Percentiles rank a stretch among this genome's conserved stretches.
These are phyloP conservation scores for Handroanthus guayacan DNA, from an alignment of 257 asterid genomes.

Conservation along the genomic window DNA sequence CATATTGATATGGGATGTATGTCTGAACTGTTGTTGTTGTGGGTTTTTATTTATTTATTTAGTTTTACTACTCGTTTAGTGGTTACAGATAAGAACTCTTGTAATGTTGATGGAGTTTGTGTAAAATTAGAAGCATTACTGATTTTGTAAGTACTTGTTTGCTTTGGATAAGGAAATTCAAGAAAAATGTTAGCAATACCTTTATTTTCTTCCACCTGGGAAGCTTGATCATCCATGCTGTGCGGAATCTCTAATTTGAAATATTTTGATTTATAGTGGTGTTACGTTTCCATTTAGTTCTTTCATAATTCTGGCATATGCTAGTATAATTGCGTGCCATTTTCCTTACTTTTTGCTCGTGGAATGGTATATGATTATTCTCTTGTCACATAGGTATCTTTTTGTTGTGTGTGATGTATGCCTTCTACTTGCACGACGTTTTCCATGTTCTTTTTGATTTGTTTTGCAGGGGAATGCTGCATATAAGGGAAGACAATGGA, in stretches of 20 bases:
- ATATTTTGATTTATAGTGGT: background rate
- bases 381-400: background rate
- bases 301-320: background rate
- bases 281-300: background rate
- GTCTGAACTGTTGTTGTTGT: background rate
- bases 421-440: background rate
- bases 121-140: background rate
- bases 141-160: background rate
- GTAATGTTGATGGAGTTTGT: background rate
- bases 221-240: background rate
- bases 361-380: background rate
- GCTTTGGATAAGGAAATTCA: background rate
- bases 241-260: slow-evolving; percentile 13
- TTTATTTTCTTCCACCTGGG: background rate
- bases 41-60: no score
- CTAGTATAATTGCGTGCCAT: background rate
- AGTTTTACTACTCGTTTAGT: background rate
- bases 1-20: background rate
- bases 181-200: background rate
- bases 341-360: background rate
- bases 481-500: slow-evolving; percentile 84
- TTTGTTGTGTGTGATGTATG: background rate
- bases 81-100: background rate
- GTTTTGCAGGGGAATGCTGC: slow-evolving; percentile 91
- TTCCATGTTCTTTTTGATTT: background rate